These are phyloP conservation scores for Candida dubliniensis DNA, from an alignment of 1,139 yeast genomes.

Conservation along the genomic window DNA sequence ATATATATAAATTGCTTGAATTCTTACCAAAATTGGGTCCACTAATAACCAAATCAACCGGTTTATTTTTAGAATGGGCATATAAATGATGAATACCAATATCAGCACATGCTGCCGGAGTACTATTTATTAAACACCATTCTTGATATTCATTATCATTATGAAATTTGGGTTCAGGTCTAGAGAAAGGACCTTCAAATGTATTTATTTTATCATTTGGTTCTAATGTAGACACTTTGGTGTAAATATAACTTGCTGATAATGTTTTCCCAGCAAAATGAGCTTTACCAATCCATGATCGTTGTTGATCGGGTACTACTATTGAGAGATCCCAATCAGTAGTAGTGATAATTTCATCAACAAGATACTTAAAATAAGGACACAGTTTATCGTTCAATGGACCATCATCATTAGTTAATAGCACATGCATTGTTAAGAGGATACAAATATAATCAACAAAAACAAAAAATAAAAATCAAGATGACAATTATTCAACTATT, in stretches of 20 bases:
- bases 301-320: slow-evolving; percentile 74
- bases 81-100: slow-evolving; percentile 79
- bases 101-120: slow-evolving; percentile 95
- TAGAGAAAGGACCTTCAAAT: slow-evolving; percentile 68
- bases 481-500: not conserved
- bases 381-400: slow-evolving; percentile 81
- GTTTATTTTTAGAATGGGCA: slow-evolving; percentile 43
- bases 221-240: slow-evolving; percentile 36
- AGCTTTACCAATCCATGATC: slow-evolving; percentile 98
- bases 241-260: slow-evolving; percentile 65
- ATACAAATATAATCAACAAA: not conserved
- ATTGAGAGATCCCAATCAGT: slow-evolving; percentile 87
- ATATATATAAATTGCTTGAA: slow-evolving; percentile 83
- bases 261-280: slow-evolving; percentile 86
- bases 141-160: slow-evolving; percentile 53
- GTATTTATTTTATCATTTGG: slow-evolving; percentile 37
- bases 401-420: slow-evolving; percentile 91
- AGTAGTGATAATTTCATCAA: slow-evolving; percentile 59
- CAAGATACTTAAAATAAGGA: slow-evolving; percentile 82
- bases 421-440: slow-evolving; percentile 35
- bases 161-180: slow-evolving; percentile 35
- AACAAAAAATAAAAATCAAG: not conserved
- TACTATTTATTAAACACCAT: slow-evolving; percentile 86
- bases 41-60: slow-evolving; percentile 81
- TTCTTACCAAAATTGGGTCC: slow-evolving; percentile 97